Conservation (phyloP, 306 rosid genomes). For the Dalbergia cultrata region DNA sequence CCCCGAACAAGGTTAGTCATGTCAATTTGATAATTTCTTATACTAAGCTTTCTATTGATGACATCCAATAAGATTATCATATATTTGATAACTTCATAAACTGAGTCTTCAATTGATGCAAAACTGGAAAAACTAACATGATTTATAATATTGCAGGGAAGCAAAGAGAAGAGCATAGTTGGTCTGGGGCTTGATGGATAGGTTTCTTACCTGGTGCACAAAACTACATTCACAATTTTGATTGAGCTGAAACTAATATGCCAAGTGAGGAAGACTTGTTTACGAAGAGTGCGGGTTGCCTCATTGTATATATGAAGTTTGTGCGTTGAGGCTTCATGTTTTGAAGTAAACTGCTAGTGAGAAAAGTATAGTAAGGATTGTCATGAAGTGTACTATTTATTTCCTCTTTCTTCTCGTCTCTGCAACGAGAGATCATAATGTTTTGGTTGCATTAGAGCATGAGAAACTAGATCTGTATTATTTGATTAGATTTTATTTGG, state of each 20-base stretch:
- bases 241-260: slow-evolving; percentile 33
- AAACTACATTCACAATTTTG: slow-evolving; percentile 38
- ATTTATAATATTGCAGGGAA: neutral
- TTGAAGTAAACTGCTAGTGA: slow-evolving; percentile 15
- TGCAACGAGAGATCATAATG: neutral
- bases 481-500: neutral
- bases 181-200: slow-evolving; percentile 5
- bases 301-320: slow-evolving; percentile 43
- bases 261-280: slow-evolving; percentile 11
- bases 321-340: slow-evolving; percentile 22
- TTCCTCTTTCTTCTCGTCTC: neutral
- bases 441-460: slow-evolving; percentile 9
- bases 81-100: slow-evolving; percentile 22
- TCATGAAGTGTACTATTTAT: neutral
- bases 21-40: slow-evolving; percentile 16
- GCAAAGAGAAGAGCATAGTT: slow-evolving; percentile 25
- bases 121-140: slow-evolving; percentile 7
- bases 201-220: neutral
- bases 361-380: neutral
- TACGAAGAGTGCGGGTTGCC: neutral
- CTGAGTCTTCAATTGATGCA: slow-evolving; percentile 14
- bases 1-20: slow-evolving; percentile 24
- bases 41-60: neutral
- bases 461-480: neutral
- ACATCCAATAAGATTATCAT: slow-evolving; percentile 16